A percentile compares a stretch with the other conserved stretches of the same genome.
phyloP scores from a whole-genome alignment of 148 eudicot species.

The Rhododendron williamsianum region DNA sequence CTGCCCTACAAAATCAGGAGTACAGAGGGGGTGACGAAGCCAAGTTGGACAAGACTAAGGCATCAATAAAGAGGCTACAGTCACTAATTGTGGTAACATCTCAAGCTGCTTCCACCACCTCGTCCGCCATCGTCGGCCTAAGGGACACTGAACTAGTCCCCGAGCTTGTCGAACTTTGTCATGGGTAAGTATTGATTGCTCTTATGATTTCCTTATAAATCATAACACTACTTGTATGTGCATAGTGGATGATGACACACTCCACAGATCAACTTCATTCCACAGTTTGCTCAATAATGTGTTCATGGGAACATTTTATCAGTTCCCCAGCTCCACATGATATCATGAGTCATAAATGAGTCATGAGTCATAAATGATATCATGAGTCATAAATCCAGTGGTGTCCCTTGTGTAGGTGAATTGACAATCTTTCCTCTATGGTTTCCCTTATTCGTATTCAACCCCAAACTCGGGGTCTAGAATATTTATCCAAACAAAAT shows the following conservation, averaged over 20 bases:
- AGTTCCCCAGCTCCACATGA: not conserved
- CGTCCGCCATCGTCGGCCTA: slow-evolving; percentile 66
- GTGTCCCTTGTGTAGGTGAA: not conserved
- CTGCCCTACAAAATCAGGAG: slow-evolving; percentile 76
- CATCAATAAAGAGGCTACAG: slow-evolving; percentile 71
- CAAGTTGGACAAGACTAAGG: slow-evolving; percentile 90
- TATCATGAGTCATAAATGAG: not conserved
- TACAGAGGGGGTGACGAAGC: slow-evolving; percentile 69
- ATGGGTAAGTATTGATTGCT: slow-evolving; percentile 65
- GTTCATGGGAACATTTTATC: not conserved
- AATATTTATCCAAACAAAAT: not conserved
- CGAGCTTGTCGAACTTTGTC: slow-evolving; percentile 87
- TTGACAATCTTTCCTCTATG: not conserved
- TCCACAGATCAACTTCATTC: not conserved
- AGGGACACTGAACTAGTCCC: slow-evolving; percentile 88
- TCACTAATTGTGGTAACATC: slow-evolving; percentile 86
- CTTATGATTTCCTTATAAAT: not conserved
- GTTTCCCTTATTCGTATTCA: not conserved
- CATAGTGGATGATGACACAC: not conserved
- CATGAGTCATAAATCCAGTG: not conserved
- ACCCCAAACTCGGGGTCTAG: not conserved
- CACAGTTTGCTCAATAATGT: not conserved
- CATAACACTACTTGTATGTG: not conserved
- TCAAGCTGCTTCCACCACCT: slow-evolving; percentile 86
- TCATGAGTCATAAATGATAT: too few species aligned